Percentiles rank a stretch among this genome's conserved stretches.
Evolutionary conservation across 176 grass and related monocot species (phyloP).

Genomic region (Sorghum bicolor): DNA sequence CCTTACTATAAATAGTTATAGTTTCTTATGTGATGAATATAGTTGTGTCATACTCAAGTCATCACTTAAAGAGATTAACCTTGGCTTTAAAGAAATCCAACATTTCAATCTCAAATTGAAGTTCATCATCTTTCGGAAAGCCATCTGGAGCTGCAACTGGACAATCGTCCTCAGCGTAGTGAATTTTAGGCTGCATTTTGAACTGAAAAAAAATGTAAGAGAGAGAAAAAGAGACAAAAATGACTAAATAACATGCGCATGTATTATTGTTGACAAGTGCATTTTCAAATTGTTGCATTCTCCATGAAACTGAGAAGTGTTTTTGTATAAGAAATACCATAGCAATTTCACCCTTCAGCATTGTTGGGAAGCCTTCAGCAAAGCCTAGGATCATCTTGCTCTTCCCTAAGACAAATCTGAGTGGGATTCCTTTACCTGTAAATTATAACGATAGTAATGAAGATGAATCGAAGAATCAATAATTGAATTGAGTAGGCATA

Average conservation of each 20-base stretch:
- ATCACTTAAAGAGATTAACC: constrained; percentile 41
- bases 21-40: constrained; percentile 9
- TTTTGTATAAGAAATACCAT: constrained; percentile 53
- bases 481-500: not conserved
- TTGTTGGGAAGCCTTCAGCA: constrained; percentile 87
- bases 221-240: not conserved
- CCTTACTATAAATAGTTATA: not conserved
- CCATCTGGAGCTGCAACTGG: constrained; percentile 75
- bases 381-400: constrained; percentile 98
- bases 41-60: not conserved
- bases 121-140: constrained; percentile 83
- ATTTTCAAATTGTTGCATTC: not conserved
- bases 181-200: constrained; percentile 97
- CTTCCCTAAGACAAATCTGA: constrained; percentile 83
- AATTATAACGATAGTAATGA: constrained; percentile 33
- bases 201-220: constrained; percentile 61
- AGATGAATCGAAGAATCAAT: constrained; percentile 21
- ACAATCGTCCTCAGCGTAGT: constrained; percentile 86
- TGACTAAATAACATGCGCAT: not conserved
- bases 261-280: not conserved
- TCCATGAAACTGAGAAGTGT: not conserved
- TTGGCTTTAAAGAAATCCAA: constrained; percentile 93
- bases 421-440: constrained; percentile 79
- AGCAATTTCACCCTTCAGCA: constrained; percentile 85
- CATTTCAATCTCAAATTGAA: constrained; percentile 98